These are phyloP conservation scores for Saccharomycopsis sp. DNA, from an alignment of 805 yeast genomes.

Conservation along the genomic window DNA sequence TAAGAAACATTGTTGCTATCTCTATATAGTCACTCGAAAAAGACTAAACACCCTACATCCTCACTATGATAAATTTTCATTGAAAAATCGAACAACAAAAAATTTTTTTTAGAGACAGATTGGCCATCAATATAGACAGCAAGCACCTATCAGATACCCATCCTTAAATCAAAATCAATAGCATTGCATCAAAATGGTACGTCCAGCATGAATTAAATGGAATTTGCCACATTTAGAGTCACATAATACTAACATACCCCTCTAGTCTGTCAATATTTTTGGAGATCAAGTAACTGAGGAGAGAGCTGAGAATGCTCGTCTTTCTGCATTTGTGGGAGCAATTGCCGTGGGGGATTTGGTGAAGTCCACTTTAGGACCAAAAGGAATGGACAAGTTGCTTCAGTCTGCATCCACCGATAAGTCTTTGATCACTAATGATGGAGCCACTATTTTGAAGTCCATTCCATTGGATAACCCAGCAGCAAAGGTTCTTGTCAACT, in stretches of 20 bases:
- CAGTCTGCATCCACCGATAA: slow-evolving; percentile 79
- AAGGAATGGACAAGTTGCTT: slow-evolving; percentile 95
- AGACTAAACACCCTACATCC: background rate
- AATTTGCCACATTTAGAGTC: background rate
- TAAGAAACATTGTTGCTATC: too few relatives aligned
- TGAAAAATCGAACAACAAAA: background rate
- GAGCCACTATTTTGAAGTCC: slow-evolving; percentile 91
- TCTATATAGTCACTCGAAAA: too few relatives aligned
- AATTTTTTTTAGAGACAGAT: background rate
- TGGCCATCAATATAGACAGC: background rate
- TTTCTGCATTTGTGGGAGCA: slow-evolving; percentile 96
- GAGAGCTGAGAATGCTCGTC: slow-evolving; percentile 95
- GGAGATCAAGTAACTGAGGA: slow-evolving; percentile 98
- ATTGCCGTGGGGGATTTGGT: slow-evolving; percentile 98
- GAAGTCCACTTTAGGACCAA: slow-evolving; percentile 87
- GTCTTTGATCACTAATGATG: slow-evolving; percentile 90
- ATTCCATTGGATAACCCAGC: slow-evolving; percentile 97
- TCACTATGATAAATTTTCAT: too few relatives aligned
- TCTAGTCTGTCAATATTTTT: slow-evolving; percentile 82
- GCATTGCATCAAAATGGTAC: background rate
- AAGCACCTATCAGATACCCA: too few relatives aligned
- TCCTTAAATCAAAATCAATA: background rate
- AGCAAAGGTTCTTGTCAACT: slow-evolving; percentile 90
- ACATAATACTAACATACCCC: background rate
- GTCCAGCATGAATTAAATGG: background rate